A percentile compares a stretch with the other conserved stretches of the same genome.
Evolutionary conservation across 345 rosid genomes (phyloP).

Genomic region (Populus tremula): DNA sequence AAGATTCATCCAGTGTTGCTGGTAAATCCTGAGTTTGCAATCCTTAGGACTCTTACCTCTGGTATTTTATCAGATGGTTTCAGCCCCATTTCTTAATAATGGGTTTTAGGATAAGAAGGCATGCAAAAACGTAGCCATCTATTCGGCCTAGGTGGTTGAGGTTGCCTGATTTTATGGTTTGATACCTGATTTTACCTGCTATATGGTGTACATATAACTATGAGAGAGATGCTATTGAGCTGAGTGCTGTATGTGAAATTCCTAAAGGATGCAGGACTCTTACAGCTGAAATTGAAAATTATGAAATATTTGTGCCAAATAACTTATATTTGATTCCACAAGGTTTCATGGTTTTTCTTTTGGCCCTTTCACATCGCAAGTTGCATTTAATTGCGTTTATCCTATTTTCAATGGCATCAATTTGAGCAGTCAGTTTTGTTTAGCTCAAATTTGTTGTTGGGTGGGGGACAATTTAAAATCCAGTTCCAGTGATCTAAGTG

Average conservation of each 20-base stretch:
- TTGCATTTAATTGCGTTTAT: too few relatives aligned
- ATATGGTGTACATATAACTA: too few relatives aligned
- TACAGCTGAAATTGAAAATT: too few relatives aligned
- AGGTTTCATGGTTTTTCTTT: too few relatives aligned
- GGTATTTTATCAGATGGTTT: background rate
- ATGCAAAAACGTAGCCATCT: background rate
- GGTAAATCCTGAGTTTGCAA: constrained; percentile 44
- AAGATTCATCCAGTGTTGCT: constrained; percentile 96
- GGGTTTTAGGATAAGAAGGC: background rate
- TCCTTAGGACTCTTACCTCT: background rate
- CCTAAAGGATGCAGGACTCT: too few relatives aligned
- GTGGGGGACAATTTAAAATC: background rate
- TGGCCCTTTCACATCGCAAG: too few relatives aligned
- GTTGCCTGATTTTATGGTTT: too few relatives aligned
- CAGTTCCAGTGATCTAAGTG: background rate
- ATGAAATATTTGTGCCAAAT: too few relatives aligned
- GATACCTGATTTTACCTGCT: too few relatives aligned
- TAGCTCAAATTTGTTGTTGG: background rate
- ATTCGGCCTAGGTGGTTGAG: too few relatives aligned
- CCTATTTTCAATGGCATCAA: background rate
- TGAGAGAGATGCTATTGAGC: too few relatives aligned
- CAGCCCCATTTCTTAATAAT: background rate
- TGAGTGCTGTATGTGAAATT: too few relatives aligned
- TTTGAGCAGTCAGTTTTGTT: background rate
- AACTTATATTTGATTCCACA: background rate